Base-by-base conservation (phyloP, 441 rosid genomes). In the Jatropha multifida region DNA sequence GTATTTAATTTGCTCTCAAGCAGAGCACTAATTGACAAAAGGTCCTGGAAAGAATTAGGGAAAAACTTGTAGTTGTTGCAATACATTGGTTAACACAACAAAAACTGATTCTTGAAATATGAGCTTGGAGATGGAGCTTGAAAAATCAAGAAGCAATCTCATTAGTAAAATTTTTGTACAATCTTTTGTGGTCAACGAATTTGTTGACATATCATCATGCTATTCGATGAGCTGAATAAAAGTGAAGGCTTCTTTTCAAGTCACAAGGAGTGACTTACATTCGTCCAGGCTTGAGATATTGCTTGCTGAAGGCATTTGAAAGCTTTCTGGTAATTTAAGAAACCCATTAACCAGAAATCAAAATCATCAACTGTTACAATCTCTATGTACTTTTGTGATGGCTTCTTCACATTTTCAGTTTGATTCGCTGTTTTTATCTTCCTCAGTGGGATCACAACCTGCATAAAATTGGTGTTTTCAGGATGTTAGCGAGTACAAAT, bases 331-430 rank as follows among this genome's bases (percentile, higher is more conserved):
- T 84, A 82, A 52, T 85, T 90, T 42, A 90, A 77, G 84, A 91
- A 90, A 18, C 96, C 96, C 94, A 89, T 87, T 68, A 93, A 90
- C 96, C 96, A 93, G 89, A 93, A 93, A 52, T 91, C 94, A 71
- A 85, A 90, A 51, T 86, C 76, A 76, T 91, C 94, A 7, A 74
- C 79, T 0, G 96, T 91, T 0, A 85, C 84, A 26, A 90, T 75
- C 74, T 90, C 88, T 65, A 91, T 72, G 83, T 87, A 93, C 88
- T 91, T 91, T 68, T 89, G 80, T 51, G 88, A 84, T 40, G 93
- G 90, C 70, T 82, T 88, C 85, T 88, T 83, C 72, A 56, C 72
- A 66, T 91, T 87, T 77, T 86, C 88, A 48, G 86, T 85, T 52
- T 82, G 88, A 77, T 88, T 86, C 42, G 73, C 88, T 48, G 66